Base-by-base conservation (phyloP, 805 yeast genomes). In the Zygotorulaspora danielsina region DNA sequence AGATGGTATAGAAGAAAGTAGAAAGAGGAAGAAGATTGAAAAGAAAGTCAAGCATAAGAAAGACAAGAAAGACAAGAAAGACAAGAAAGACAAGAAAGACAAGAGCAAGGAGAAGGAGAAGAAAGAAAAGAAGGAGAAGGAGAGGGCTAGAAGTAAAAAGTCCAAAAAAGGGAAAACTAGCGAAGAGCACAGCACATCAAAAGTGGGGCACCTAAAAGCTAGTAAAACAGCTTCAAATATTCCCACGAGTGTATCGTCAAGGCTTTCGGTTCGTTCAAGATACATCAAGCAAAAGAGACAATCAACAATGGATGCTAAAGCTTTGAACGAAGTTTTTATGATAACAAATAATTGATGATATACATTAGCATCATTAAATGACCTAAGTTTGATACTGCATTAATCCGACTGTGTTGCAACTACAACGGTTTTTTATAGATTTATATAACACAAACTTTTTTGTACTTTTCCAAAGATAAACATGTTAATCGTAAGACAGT, bases 271-370 rank as follows among this genome's bases (percentile, higher is more conserved):
- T 3, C 76, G 97, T 60, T 80, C 94, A 16, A 81, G 77, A 61
- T 89, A 87, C 81, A 89, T 90, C 39, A 81, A 74, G 49, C 95
- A 88, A 61, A 90, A 90, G 60, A 75, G 93, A 53, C 93, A 95
- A 8, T 90, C 97, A 1, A 87, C 89, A 0, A 76, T 83, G 79
- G 97, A 90, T 59, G 74, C 83, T 2, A 80, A 86, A 60, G 88
- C 96, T 10, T 71, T 90, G 46, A 87, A 85, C 51, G 97, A 90
- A 64, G 90, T 90, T 42, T 85, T 90, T 58, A 90, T 90, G 97
- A 76, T 88, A 33, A 69, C 82, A 19, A 73, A 70, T 46, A 44
- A 38, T 35, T 50, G 36, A 25, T n/a, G n/a, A n/a, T 24, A n/a
- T n/a, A n/a, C n/a, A n/a, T n/a, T n/a, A n/a, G n/a, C n/a, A n/a